Percentiles rank a stretch among this genome's conserved stretches.
These are phyloP conservation scores for Diaporthe citrichinensis DNA, from an alignment of 2,329 filamentous ascomycete genomes.

Conservation along the genomic window DNA sequence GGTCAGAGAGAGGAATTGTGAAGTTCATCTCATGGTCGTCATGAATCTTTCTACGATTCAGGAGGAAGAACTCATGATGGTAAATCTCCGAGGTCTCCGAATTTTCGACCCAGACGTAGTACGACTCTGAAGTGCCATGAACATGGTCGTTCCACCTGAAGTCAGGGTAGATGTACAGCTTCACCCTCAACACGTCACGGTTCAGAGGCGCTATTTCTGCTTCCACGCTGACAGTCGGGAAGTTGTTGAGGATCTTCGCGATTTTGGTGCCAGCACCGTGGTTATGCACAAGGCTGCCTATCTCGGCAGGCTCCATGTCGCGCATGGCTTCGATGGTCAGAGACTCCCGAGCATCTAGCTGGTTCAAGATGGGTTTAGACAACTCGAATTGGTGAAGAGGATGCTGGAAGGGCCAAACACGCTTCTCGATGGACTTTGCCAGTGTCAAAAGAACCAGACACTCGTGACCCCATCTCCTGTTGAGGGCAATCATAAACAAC, in stretches of 20 bases:
- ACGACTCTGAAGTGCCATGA: constrained; percentile 94
- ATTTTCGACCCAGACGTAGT: constrained; percentile 99
- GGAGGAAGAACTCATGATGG: constrained; percentile 96
- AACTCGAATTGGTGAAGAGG: constrained; percentile 96
- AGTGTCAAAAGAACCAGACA: constrained; percentile 91
- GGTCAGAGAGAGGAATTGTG: constrained; percentile 94
- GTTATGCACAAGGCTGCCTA: constrained; percentile 93
- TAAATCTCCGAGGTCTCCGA: constrained; percentile 98
- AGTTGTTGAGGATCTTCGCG: constrained; percentile 85
- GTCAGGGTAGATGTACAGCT: constrained; percentile 87
- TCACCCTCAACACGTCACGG: constrained; percentile 92
- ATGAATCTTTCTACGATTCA: constrained; percentile 89
- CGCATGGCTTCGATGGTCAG: constrained; percentile 85
- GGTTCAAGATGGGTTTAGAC: constrained; percentile 83
- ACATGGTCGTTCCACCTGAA: constrained; percentile 96
- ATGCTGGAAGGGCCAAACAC: constrained; percentile 95
- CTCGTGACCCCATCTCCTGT: constrained; percentile 95
- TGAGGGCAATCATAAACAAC: constrained; percentile 97
- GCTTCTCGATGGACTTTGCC: constrained; percentile 97
- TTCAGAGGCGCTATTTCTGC: constrained; percentile 97
- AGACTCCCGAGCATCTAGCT: constrained; percentile 85
- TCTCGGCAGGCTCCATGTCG: constrained; percentile 94
- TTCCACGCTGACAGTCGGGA: constrained; percentile 91
- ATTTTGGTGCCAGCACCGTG: constrained; percentile 88
- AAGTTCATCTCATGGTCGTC: constrained; percentile 99